Base-by-base conservation (phyloP, 352 stramenopile genomes). In the Globisporangium splendens region DNA sequence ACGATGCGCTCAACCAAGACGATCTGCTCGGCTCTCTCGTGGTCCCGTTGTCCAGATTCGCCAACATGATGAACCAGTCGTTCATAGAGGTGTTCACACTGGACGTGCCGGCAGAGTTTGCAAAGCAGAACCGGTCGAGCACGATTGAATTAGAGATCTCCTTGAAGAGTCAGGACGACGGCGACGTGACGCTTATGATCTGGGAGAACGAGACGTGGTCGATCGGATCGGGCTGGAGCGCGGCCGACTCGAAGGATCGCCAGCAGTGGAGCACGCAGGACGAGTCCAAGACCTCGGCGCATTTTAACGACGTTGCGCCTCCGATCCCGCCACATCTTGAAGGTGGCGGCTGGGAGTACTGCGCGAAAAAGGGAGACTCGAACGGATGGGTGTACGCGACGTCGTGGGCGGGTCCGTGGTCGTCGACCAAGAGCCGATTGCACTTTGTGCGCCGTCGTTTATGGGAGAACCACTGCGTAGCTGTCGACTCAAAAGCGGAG, bases 121-220 rank as follows among this genome's bases (percentile, higher is more conserved):
- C 63, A 2, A 50, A 59, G 42, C 77, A 89, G 64, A 70, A 80
- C 31, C 70, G 68, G 39, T 54, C 63, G 33, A 82, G 69, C 20
- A 83, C 73, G 38, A 72, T 89, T 56, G 71, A 84, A 49, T 55
- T 89, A 15, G 75, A 84, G 58, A 65, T 88, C 18, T 83, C 66
- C 49, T 62, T 88, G 17, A 65, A 69, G 47, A 44, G 50, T 2
- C 35, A 73, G 14, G 70, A 73, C 39, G 63, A 86, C 44, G 69
- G 73, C 24, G 67, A 72, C 31, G 63, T 68, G 44, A 67, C 63
- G 41, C 62, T 83, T 17, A 70, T 63, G 41, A 68, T 88, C 50
- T 89, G 79, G 77, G 77, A 89, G 67, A 85, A 89, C 56, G 75
- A 89, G 62, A 71, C 69, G 20, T 89, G 79, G 79, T 60, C 65